Conservation (phyloP, 73 alveolate genomes). For the Tetrahymena malaccensis region DNA sequence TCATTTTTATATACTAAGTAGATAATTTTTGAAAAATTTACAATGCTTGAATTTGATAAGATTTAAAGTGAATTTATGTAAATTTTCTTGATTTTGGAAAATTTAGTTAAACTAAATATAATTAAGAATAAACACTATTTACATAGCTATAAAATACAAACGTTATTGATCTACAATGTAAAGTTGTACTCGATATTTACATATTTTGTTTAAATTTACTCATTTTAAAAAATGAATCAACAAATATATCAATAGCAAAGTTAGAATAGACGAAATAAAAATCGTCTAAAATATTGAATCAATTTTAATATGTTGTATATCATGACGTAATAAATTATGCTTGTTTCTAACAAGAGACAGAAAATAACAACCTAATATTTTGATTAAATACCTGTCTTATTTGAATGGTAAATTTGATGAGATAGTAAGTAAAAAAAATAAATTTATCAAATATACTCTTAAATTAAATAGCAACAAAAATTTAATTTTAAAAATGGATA, state of each 20-base stretch:
- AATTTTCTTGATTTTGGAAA: background rate
- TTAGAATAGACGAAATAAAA: background rate
- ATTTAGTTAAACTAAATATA: too few species aligned
- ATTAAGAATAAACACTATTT: background rate
- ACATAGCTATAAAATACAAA: background rate
- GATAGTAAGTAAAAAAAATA: background rate
- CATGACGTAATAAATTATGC: background rate
- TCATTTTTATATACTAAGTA: background rate
- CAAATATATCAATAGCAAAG: background rate
- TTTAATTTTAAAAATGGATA: background rate
- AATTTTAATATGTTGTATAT: background rate
- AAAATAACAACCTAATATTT: too few species aligned
- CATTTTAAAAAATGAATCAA: background rate
- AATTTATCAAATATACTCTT: too few species aligned
- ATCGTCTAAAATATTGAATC: background rate
- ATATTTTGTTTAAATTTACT: too few species aligned
- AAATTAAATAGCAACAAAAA: too few species aligned
- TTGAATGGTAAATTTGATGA: too few species aligned
- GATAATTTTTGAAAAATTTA: background rate
- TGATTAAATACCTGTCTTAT: too few species aligned
- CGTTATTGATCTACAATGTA: background rate
- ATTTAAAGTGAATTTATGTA: background rate
- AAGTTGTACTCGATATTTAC: background rate
- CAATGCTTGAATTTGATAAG: background rate
- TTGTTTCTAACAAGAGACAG: background rate